These are phyloP conservation scores for Fusarium sp. DNA, from an alignment of 2,329 filamentous ascomycete species.

Conservation along the genomic window DNA sequence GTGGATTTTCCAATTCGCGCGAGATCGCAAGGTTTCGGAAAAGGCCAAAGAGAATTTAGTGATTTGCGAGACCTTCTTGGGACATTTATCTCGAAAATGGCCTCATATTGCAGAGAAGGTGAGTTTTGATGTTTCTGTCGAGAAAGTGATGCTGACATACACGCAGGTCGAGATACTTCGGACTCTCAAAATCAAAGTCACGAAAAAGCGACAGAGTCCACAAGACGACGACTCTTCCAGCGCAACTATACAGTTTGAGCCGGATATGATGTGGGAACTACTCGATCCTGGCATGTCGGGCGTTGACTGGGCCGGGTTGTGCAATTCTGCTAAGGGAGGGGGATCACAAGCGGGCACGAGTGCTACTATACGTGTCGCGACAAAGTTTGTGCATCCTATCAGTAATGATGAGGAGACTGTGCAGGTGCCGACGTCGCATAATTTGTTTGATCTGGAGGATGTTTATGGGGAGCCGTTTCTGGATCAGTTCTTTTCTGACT, in stretches of 20 bases:
- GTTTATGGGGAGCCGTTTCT: slow-evolving; percentile 37
- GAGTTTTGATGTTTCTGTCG: rapidly evolving
- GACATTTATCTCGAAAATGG: slow-evolving; percentile 26
- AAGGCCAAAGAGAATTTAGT: slow-evolving; percentile 39
- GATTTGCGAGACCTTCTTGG: slow-evolving; percentile 25
- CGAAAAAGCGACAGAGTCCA: background rate
- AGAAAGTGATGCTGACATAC: background rate
- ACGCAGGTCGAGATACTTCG: slow-evolving; percentile 30
- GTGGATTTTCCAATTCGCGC: slow-evolving; percentile 46
- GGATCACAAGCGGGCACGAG: slow-evolving; percentile 10
- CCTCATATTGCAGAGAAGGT: slow-evolving; percentile 43
- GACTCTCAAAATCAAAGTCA: slow-evolving; percentile 29
- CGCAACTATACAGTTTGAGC: slow-evolving; percentile 37
- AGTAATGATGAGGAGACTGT: slow-evolving; percentile 4
- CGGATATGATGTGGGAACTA: slow-evolving; percentile 43
- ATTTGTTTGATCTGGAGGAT: slow-evolving; percentile 33
- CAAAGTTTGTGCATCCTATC: slow-evolving; percentile 43
- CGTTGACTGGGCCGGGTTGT: background rate
- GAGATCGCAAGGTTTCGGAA: slow-evolving; percentile 33
- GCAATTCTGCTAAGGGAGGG: background rate
- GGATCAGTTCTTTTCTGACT: slow-evolving; percentile 44
- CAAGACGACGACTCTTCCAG: background rate
- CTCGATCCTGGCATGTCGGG: slow-evolving; percentile 34
- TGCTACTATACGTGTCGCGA: slow-evolving; percentile 42
- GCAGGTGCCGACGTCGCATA: background rate